phyloP scores from a whole-genome alignment of 768 basidiomycete genomes.

The Leccinum boreale region DNA sequence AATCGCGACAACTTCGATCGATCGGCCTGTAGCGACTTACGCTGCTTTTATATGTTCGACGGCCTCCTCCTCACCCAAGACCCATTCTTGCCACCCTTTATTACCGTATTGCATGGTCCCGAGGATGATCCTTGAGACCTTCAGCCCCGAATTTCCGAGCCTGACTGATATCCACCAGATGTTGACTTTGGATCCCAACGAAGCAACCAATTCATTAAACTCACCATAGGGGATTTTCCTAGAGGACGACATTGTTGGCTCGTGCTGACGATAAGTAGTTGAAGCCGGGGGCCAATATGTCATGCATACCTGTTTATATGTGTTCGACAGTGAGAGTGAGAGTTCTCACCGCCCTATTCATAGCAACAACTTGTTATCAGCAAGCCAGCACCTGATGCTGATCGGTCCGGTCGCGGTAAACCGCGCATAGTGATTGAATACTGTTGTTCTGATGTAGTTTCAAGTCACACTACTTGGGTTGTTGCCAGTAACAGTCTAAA shows the following conservation, averaged over 20 bases:
- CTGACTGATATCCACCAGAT: slow-evolving; percentile 27
- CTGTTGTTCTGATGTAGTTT: too few species aligned
- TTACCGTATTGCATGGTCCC: slow-evolving; percentile 46
- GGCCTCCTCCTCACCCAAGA: slow-evolving; percentile 44
- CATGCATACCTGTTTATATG: not conserved
- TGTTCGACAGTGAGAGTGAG: not conserved
- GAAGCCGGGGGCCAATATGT: not conserved
- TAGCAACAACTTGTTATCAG: not conserved
- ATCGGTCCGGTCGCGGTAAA: not conserved
- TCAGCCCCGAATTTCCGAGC: slow-evolving; percentile 46
- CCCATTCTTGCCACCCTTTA: slow-evolving; percentile 53
- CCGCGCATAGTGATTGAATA: too few species aligned
- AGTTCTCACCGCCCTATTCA: slow-evolving; percentile 21
- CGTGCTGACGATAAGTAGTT: not conserved
- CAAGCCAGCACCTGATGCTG: slow-evolving; percentile 1
- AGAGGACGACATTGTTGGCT: slow-evolving; percentile 15
- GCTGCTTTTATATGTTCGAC: slow-evolving; percentile 48
- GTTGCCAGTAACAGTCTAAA: too few species aligned
- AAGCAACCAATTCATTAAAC: not conserved
- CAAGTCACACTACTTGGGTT: too few species aligned
- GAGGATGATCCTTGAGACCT: slow-evolving; percentile 50
- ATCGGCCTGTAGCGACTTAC: slow-evolving; percentile 21
- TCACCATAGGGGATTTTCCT: slow-evolving; percentile 35
- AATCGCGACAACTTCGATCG: not conserved
- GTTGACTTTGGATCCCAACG: not conserved